Percentiles rank a stretch among this genome's conserved stretches.
phyloP scores from a whole-genome alignment of 208 protist species.

The Trypanosoma platydactyli region DNA sequence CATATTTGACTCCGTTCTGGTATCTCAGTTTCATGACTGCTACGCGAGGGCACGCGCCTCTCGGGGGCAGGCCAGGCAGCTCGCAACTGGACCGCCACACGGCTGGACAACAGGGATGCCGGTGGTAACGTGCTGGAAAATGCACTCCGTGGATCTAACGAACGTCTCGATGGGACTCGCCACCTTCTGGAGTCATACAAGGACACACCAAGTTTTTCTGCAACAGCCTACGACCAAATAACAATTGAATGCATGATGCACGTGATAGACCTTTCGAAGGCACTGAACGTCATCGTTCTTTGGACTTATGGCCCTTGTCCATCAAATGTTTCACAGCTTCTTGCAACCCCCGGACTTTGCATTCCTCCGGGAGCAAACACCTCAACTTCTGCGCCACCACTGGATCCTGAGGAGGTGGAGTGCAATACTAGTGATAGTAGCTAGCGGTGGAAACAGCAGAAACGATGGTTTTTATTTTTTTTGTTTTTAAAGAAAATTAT shows the following conservation, averaged over 20 bases:
- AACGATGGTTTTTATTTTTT: too few species aligned
- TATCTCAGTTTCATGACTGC: slow-evolving; percentile 12
- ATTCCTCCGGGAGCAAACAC: neutral
- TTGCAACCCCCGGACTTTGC: neutral
- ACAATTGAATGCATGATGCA: slow-evolving; percentile 19
- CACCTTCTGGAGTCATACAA: slow-evolving; percentile 18
- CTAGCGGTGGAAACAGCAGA: too few species aligned
- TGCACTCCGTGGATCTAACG: slow-evolving; percentile 16
- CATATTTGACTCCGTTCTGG: slow-evolving; percentile 12
- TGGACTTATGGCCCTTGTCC: neutral
- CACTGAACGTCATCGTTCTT: slow-evolving; percentile 12
- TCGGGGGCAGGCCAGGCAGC: neutral
- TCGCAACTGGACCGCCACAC: neutral
- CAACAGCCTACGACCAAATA: slow-evolving; percentile 15
- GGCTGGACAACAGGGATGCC: neutral
- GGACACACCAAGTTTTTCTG: slow-evolving; percentile 29
- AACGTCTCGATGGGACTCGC: slow-evolving; percentile 9
- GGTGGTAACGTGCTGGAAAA: neutral
- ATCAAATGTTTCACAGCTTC: neutral
- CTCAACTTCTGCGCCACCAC: neutral
- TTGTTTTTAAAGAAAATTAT: too few species aligned
- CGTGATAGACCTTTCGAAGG: slow-evolving; percentile 17
- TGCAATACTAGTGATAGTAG: neutral
- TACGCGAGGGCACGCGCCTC: neutral
- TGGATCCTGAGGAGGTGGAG: neutral